Evolutionary conservation across 2,329 filamentous ascomycete genomes (phyloP).

Genomic region (Ceratocystis ficicola): DNA sequence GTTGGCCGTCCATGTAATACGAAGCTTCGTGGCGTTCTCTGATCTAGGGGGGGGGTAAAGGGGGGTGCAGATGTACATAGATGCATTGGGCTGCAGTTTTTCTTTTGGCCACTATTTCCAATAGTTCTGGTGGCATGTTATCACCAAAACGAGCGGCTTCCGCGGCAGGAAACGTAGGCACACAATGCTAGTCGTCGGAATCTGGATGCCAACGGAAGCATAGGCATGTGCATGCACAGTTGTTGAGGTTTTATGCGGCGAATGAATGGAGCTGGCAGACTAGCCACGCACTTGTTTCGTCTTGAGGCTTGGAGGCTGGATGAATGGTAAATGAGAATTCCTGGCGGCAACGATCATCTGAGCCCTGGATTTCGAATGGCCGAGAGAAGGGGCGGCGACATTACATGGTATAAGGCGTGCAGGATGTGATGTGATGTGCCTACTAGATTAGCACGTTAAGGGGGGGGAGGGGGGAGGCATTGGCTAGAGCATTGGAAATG

Average conservation of each 20-base stretch:
- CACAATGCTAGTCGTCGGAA: neutral
- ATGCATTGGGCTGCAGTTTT: neutral
- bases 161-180: too few species aligned
- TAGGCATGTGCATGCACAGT: neutral
- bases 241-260: neutral
- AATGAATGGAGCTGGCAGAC: neutral
- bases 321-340: neutral
- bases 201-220: neutral
- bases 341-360: neutral
- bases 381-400: too few species aligned
- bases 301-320: neutral
- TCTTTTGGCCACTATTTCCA: neutral
- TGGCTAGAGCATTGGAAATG: neutral
- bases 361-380: neutral
- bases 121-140: neutral
- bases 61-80: neutral
- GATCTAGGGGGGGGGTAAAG: neutral
- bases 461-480: neutral
- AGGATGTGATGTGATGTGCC: neutral
- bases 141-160: neutral
- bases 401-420: neutral
- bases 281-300: neutral
- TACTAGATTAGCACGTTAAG: neutral
- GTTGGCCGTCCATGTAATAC: neutral
- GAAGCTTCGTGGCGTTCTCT: conserved; percentile 6